A percentile compares a stretch with the other conserved stretches of the same genome.
These are phyloP conservation scores for Pythium folliculosum DNA, from an alignment of 352 stramenopile species.

Conservation along the genomic window DNA sequence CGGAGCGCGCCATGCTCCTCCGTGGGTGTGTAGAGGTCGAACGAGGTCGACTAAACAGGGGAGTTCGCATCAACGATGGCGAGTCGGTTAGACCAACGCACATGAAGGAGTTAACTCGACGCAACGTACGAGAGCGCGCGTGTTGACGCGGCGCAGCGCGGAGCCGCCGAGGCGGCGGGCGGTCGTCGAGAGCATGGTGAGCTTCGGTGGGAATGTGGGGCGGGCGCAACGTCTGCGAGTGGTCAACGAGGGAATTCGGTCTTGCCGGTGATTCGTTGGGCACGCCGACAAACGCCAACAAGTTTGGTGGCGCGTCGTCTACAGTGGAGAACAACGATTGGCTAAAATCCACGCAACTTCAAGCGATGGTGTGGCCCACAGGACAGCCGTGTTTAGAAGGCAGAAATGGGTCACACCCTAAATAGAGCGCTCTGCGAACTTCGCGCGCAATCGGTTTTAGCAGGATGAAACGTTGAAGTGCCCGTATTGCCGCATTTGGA, in stretches of 20 bases:
- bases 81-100: constrained; percentile 10
- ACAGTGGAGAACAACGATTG: constrained; percentile 17
- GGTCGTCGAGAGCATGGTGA: constrained; percentile 24
- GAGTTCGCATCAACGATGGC: too few relatives aligned
- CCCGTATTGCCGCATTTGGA: neutral
- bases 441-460: constrained; percentile 18
- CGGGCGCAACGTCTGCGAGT: constrained; percentile 13
- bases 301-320: constrained; percentile 17
- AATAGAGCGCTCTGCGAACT: constrained; percentile 22
- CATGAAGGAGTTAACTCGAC: too few relatives aligned
- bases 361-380: constrained; percentile 30
- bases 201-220: neutral
- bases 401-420: constrained; percentile 11
- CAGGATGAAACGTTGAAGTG: constrained; percentile 7
- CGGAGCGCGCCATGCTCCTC: constrained; percentile 89
- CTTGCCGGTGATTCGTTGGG: neutral
- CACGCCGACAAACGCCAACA: neutral
- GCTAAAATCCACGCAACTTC: constrained; percentile 30
- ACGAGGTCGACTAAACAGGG: constrained; percentile 21
- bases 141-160: constrained; percentile 17
- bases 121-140: constrained; percentile 22
- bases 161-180: constrained; percentile 21
- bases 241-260: neutral
- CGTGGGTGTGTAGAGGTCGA: constrained; percentile 88
- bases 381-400: constrained; percentile 16